These are phyloP conservation scores for Trichoderma sp. DNA, from an alignment of 2,329 filamentous ascomycete species.

Conservation along the genomic window DNA sequence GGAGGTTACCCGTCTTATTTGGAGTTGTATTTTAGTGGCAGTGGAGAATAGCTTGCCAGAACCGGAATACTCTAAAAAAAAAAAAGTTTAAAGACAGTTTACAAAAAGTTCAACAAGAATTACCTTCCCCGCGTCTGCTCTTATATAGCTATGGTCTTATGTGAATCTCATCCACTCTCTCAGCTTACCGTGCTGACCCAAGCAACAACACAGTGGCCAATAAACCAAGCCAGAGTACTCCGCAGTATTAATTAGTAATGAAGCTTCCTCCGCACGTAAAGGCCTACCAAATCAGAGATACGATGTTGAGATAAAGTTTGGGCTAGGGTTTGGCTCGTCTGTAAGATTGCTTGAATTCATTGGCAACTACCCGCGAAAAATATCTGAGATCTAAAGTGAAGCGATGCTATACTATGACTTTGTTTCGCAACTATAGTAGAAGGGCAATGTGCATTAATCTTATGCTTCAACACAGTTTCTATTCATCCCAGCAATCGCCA, in stretches of 20 bases:
- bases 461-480: too few relatives aligned
- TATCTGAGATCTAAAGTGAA: too few relatives aligned
- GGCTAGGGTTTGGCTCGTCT: neutral
- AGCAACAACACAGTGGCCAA: neutral
- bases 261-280: neutral
- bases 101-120: neutral
- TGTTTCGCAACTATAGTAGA: neutral
- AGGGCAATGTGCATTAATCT: neutral
- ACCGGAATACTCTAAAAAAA: neutral
- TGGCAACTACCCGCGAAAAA: neutral
- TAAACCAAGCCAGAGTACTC: neutral
- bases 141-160: neutral
- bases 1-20: neutral
- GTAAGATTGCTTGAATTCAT: neutral
- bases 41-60: neutral
- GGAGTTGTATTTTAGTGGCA: accelerated
- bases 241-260: neutral
- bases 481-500: too few relatives aligned
- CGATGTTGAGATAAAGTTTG: neutral
- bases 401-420: too few relatives aligned
- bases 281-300: neutral
- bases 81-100: neutral
- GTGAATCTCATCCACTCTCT: neutral
- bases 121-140: neutral
- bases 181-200: neutral